Evolutionary conservation across 2,329 filamentous ascomycete genomes (phyloP).

Genomic region (Alternaria sp.): DNA sequence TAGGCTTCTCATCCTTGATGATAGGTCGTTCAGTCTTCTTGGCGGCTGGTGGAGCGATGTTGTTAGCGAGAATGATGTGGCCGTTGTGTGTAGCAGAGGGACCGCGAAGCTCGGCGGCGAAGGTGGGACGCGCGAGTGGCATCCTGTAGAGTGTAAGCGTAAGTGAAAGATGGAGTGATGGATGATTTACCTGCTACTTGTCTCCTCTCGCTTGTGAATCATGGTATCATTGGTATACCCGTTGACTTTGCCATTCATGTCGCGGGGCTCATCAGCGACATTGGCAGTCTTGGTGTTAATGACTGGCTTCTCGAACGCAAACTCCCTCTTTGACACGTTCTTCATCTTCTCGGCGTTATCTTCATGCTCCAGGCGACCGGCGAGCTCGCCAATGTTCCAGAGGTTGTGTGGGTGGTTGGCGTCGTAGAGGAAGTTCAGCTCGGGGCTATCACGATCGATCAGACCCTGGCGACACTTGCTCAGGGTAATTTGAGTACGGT

Average conservation of each 20-base stretch:
- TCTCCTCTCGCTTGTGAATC: conserved; percentile 5
- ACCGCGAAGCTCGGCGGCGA: conserved; percentile 23
- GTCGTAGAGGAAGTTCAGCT: conserved; percentile 34
- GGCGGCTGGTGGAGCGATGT: not conserved
- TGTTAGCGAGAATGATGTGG: conserved; percentile 22
- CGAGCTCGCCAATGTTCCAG: conserved; percentile 19
- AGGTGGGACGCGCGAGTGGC: conserved; percentile 6
- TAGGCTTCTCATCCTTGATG: conserved; percentile 7
- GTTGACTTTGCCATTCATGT: not conserved
- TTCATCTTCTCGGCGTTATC: not conserved
- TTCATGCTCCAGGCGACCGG: conserved; percentile 8
- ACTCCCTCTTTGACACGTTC: accelerated
- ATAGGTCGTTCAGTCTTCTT: not conserved
- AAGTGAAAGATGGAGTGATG: too few species aligned
- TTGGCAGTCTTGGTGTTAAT: not conserved
- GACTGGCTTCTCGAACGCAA: not conserved
- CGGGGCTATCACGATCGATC: conserved; percentile 23
- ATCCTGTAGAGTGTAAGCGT: not conserved
- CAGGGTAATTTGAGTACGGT: conserved; percentile 16
- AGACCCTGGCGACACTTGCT: conserved; percentile 24
- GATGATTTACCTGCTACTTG: conserved; percentile 15
- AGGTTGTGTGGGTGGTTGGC: conserved; percentile 25
- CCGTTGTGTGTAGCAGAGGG: conserved; percentile 14
- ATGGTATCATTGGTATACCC: not conserved
- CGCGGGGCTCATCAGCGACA: not conserved